Conservation (phyloP, 345 rosid species). For the Eucalyptus cladocalyx region DNA sequence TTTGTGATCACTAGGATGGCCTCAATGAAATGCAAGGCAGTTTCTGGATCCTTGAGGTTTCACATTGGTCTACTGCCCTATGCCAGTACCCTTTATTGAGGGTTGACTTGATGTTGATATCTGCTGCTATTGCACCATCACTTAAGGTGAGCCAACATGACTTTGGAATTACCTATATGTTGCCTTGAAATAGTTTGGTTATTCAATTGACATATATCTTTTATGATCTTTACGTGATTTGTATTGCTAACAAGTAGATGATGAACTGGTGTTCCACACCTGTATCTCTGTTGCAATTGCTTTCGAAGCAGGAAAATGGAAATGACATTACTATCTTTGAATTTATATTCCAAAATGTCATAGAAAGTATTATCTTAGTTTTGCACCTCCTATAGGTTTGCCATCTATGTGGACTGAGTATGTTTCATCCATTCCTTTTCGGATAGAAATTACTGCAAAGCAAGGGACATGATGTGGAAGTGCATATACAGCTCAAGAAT, state of each 20-base stretch:
- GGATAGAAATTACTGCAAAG: slow-evolving; percentile 42
- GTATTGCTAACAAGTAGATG: neutral
- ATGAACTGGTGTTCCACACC: neutral
- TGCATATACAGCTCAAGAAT: slow-evolving; percentile 19
- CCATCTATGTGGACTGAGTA: neutral
- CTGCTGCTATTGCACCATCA: neutral
- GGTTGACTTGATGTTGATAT: neutral
- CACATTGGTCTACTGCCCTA: neutral
- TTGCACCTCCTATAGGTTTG: neutral
- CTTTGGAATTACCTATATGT: neutral
- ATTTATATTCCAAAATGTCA: neutral
- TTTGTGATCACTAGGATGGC: neutral
- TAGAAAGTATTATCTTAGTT: neutral
- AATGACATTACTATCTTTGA: neutral
- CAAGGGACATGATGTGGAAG: slow-evolving; percentile 37
- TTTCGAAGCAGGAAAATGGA: neutral
- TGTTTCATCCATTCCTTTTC: neutral
- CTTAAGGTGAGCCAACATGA: neutral
- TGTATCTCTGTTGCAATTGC: neutral
- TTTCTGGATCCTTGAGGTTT: neutral
- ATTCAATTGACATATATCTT: neutral
- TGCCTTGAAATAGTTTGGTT: neutral
- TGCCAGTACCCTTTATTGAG: neutral
- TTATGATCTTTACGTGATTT: neutral
- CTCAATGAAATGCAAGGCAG: neutral